These are phyloP conservation scores for Pilatotrama ljubarskyi DNA, from an alignment of 768 basidiomycete genomes.

Conservation along the genomic window DNA sequence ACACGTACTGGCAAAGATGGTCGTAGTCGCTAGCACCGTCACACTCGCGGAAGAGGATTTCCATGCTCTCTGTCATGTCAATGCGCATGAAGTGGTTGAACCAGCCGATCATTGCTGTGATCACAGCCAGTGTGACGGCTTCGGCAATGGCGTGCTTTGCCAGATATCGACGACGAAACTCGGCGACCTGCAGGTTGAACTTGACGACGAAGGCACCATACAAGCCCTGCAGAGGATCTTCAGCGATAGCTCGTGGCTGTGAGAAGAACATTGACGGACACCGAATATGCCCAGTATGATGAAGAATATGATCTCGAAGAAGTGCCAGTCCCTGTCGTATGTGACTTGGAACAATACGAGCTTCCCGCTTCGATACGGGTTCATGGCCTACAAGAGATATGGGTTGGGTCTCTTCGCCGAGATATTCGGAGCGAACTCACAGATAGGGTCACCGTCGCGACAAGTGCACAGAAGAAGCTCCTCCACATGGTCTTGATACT, in stretches of 20 bases:
- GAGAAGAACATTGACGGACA: constrained; percentile 44
- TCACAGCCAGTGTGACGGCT: constrained; percentile 79
- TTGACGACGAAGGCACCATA: constrained; percentile 98
- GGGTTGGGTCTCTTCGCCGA: neutral
- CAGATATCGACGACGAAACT: constrained; percentile 90
- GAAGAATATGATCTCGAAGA: constrained; percentile 97
- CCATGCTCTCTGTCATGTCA: constrained; percentile 97
- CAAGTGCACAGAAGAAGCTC: constrained; percentile 95
- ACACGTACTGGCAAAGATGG: constrained; percentile 90
- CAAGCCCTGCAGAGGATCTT: constrained; percentile 63
- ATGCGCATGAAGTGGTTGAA: constrained; percentile 93
- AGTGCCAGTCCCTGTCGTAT: constrained; percentile 98
- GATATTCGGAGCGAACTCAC: constrained; percentile 49
- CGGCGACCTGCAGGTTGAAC: constrained; percentile 93
- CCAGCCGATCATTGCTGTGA: constrained; percentile 92
- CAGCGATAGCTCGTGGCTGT: neutral
- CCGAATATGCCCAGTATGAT: constrained; percentile 95
- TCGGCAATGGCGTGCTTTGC: constrained; percentile 83
- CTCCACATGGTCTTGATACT: constrained; percentile 99
- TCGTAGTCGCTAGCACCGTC: constrained; percentile 90
- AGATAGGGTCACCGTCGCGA: constrained; percentile 94
- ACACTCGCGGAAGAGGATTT: constrained; percentile 93
- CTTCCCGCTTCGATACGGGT: constrained; percentile 97
- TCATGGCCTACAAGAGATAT: constrained; percentile 52
- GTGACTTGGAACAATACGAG: constrained; percentile 98